These are phyloP conservation scores for Botrytis pseudocinerea DNA, from an alignment of 2,329 filamentous ascomycete species.

Conservation along the genomic window DNA sequence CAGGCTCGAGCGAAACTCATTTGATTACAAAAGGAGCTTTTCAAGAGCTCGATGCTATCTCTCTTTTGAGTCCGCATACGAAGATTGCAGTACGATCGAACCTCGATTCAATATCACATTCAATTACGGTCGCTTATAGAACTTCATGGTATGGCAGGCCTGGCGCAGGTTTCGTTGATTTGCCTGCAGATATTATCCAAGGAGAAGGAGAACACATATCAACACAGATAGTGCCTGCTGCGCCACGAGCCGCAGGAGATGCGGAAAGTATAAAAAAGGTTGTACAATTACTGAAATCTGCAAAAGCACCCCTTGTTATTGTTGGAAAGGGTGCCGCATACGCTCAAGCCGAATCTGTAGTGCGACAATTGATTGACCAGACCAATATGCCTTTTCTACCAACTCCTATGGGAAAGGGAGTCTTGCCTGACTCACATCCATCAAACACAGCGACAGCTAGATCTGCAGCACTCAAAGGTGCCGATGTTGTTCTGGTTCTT, in stretches of 20 bases:
- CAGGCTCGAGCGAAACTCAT: slow-evolving; percentile 54
- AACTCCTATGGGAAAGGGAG: slow-evolving; percentile 60
- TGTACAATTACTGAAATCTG: slow-evolving; percentile 48
- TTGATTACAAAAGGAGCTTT: slow-evolving; percentile 55
- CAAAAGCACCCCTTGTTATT: slow-evolving; percentile 53
- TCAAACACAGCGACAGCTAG: slow-evolving; percentile 55
- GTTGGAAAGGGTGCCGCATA: slow-evolving; percentile 59
- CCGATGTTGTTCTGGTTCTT: slow-evolving; percentile 56
- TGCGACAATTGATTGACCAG: slow-evolving; percentile 48
- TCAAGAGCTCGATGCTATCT: slow-evolving; percentile 57
- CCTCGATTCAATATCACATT: slow-evolving; percentile 48
- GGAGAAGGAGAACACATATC: slow-evolving; percentile 38
- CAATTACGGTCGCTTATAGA: slow-evolving; percentile 53
- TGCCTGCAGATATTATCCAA: slow-evolving; percentile 58
- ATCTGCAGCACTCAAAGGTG: slow-evolving; percentile 52
- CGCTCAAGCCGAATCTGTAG: slow-evolving; percentile 49
- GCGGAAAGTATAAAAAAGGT: slow-evolving; percentile 46
- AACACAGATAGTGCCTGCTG: slow-evolving; percentile 39
- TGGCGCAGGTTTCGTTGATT: slow-evolving; percentile 54
- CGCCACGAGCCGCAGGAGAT: slow-evolving; percentile 49
- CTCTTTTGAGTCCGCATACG: slow-evolving; percentile 53
- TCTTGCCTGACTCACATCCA: slow-evolving; percentile 54
- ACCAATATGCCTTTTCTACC: slow-evolving; percentile 56
- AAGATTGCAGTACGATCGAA: slow-evolving; percentile 51
- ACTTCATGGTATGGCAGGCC: slow-evolving; percentile 55